phyloP scores from a whole-genome alignment of 2,329 filamentous ascomycete genomes.

The Paracoccidioides lutzii region DNA sequence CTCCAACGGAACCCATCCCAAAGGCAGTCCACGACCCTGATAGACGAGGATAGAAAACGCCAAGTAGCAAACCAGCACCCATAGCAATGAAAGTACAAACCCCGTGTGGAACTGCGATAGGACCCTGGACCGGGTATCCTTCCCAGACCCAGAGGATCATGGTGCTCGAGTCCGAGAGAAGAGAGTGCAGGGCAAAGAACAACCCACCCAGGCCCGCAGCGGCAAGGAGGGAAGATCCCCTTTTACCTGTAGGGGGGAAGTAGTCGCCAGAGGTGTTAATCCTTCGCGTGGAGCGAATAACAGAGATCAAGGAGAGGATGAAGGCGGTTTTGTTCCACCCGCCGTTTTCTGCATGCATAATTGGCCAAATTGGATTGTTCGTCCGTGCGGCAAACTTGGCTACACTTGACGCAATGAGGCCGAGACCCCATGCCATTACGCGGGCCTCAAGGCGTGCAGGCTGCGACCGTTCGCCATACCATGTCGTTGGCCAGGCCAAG shows the following conservation, averaged over 20 bases:
- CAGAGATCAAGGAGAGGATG: slow-evolving; percentile 59
- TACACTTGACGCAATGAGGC: slow-evolving; percentile 71
- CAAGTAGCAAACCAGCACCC: slow-evolving; percentile 64
- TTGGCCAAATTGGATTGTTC: slow-evolving; percentile 95
- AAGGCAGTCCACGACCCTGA: slow-evolving; percentile 69
- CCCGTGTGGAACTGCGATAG: slow-evolving; percentile 78
- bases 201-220: slow-evolving; percentile 70
- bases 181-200: slow-evolving; percentile 79
- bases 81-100: slow-evolving; percentile 77
- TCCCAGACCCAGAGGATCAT: slow-evolving; percentile 99
- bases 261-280: slow-evolving; percentile 41
- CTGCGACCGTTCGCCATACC: slow-evolving; percentile 64
- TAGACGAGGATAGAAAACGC: slow-evolving; percentile 58
- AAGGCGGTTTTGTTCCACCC: slow-evolving; percentile 84
- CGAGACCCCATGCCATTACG: slow-evolving; percentile 66
- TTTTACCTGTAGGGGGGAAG: slow-evolving; percentile 40
- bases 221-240: slow-evolving; percentile 57
- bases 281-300: slow-evolving; percentile 60
- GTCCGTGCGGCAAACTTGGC: slow-evolving; percentile 88
- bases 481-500: slow-evolving; percentile 70
- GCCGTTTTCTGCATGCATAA: slow-evolving; percentile 78
- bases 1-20: slow-evolving; percentile 64
- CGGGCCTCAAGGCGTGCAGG: slow-evolving; percentile 66
- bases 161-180: slow-evolving; percentile 92
- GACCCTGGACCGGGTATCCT: slow-evolving; percentile 80